Evolutionary conservation across 2,329 filamentous ascomycete species (phyloP), one percentile per base, ranked within the genome.

Genomic region (Xylariaceae sp.): DNA sequence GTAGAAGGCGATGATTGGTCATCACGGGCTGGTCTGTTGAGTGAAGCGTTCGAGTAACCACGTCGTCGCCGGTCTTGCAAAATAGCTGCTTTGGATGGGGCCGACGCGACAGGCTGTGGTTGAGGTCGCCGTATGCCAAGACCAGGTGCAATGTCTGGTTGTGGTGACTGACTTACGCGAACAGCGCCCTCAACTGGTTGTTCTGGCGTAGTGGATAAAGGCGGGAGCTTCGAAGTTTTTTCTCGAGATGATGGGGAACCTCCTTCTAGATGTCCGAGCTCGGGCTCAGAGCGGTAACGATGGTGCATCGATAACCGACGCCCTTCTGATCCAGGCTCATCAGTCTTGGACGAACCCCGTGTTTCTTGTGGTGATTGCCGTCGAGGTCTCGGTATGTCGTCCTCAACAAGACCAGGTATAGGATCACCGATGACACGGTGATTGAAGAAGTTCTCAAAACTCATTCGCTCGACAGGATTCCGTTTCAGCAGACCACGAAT

Each of bases 361-460:
- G 52, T 39, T 40, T 77, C 76, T 47, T 66, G 70, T 17, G 68
- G 62, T 11, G 60, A 55, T 17, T 61, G 63, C 31, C 60, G 62
- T 49, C 69, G 66, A 9, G 72, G 66, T 50, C 67, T 73, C 1
- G 81, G 80, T 18, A 84, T 58, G 66, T 96, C 91, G 64, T 96
- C 90, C 40, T 86, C 87, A 6, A 91, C 84, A 31, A 96, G 74
- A 6, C 87, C 89, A 1, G 91, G 90, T 62, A 97, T 97, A 3
- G 86, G 81, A 17, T 80, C 81, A 12, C 81, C 82, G 47, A 96
- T 82, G 31, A 94, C 84, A 31, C 79, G 72, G 65, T 93, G 86
- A 14, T 74, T 76, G 71, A 97, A 97, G 68, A 97, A 94, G 57
- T 87, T 84, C 47, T 90, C 85, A 62, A 97, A 97, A 50, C 84